Evolutionary conservation across 177 flowering plant species (phyloP), one percentile per base, ranked within the genome.

Genomic region (Vitis hybrid): DNA sequence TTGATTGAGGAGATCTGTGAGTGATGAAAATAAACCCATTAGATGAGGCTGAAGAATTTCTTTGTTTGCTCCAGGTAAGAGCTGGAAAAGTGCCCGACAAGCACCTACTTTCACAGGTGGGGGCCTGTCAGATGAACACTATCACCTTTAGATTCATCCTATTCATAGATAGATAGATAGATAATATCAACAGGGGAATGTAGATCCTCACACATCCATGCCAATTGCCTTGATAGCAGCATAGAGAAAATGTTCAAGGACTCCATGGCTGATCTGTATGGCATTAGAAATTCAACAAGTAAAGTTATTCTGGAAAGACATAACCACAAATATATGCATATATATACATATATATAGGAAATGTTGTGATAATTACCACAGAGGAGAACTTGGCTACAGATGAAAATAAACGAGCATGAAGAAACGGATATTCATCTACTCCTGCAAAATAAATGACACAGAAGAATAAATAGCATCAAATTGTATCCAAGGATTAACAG

Each of bases 31-130:
- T 59, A 95, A 78, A 69, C 73, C 74, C 84, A 82, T 74, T 56
- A 93, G 57, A 69, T 90, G 89, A 55, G 88, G 84, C 72, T 78
- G 84, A 67, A 86, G 55, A 57, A 82, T 72, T 49, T 68, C 85
- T 63, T 69, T 78, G 62, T 82, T 82, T 60, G 87, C 83, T 66
- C 86, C 88, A 60, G 93, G 92, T 69, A 96, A 76, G 57, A 96
- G 93, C 74, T 88, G 87, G 13, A 91, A 83, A 60, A 96, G 87
- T 61, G 97, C 91, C 48, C 84, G 86, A 76, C 99, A 93, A 57
- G 98, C 92, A 75, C 97, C 98, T 12, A 96, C 95, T 86, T 87
- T 91, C 18, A 96, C 94, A 39, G 97, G 89, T 64, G 97, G 86
- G 23, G 95, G 90, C 59, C 98, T 96, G 88, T 71, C 18, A 70